phyloP scores from a whole-genome alignment of 1,284 basidiomycete species.

The Austroboletus rostrupii region DNA sequence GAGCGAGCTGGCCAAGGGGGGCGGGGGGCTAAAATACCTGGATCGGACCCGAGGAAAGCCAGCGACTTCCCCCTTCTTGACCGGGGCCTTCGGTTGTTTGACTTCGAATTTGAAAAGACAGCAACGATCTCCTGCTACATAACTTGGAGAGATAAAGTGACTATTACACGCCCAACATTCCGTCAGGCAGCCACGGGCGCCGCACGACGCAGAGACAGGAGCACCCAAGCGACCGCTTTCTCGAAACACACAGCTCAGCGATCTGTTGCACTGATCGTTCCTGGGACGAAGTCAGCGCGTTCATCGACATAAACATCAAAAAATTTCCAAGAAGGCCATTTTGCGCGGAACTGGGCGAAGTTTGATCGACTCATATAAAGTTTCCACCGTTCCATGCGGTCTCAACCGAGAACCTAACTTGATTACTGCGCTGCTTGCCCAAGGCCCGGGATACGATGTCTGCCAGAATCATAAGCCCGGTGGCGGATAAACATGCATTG shows the following conservation, averaged over 20 bases:
- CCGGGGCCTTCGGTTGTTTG: constrained; percentile 8
- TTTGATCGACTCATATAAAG: constrained; percentile 16
- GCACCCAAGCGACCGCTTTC: neutral
- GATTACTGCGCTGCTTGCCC: too few species aligned
- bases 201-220: neutral
- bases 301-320: constrained; percentile 19
- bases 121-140: constrained; percentile 21
- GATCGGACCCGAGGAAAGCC: constrained; percentile 14
- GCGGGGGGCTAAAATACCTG: too few species aligned
- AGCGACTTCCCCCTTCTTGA: constrained; percentile 19
- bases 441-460: neutral
- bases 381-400: constrained; percentile 2
- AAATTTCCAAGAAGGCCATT: constrained; percentile 13
- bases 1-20: too few species aligned
- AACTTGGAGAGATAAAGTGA: constrained; percentile 23
- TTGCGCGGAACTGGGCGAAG: constrained; percentile 10
- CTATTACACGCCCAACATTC: constrained; percentile 12
- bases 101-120: constrained; percentile 13
- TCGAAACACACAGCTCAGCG: constrained; percentile 4
- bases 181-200: neutral
- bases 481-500: constrained; percentile 19
- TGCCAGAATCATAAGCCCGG: constrained; percentile 9
- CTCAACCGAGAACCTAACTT: neutral
- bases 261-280: constrained; percentile 22
- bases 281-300: constrained; percentile 13